Conservation (phyloP, 352 stramenopile genomes). For the Blastocystis sp. region DNA sequence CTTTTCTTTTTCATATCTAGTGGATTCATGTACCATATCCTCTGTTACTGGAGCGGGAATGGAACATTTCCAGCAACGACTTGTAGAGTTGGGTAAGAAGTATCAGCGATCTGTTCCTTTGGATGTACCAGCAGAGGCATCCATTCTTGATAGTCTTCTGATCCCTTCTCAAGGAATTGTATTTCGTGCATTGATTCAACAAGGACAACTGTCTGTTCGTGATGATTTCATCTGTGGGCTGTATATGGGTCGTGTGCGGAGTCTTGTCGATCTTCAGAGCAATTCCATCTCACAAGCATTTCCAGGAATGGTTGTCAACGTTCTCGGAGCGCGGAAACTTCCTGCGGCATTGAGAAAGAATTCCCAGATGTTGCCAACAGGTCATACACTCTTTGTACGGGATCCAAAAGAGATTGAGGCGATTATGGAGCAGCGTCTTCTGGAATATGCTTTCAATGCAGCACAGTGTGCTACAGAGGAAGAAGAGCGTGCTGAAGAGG, state of each 20-base stretch:
- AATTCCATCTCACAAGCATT: not conserved
- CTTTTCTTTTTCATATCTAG: not conserved
- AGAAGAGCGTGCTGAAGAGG: not conserved
- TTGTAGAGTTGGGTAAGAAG: not conserved
- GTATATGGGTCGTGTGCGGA: slow-evolving; percentile 28
- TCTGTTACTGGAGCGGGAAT: slow-evolving; percentile 16
- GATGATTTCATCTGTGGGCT: slow-evolving; percentile 40
- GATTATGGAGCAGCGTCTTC: slow-evolving; percentile 49
- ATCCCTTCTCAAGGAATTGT: slow-evolving; percentile 52
- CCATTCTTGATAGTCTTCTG: slow-evolving; percentile 28
- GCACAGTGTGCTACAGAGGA: not conserved
- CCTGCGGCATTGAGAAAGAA: not conserved
- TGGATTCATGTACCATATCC: not conserved
- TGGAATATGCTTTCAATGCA: slow-evolving; percentile 1
- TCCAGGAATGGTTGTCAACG: slow-evolving; percentile 35
- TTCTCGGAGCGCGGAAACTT: not conserved
- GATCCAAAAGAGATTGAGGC: slow-evolving; percentile 10
- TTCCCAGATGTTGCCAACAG: not conserved
- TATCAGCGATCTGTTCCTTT: not conserved
- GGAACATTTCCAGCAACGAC: not conserved
- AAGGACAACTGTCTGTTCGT: not conserved
- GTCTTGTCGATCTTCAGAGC: not conserved
- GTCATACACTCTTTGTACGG: slow-evolving; percentile 44
- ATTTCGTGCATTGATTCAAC: slow-evolving; percentile 18
- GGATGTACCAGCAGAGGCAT: slow-evolving; percentile 21